A percentile compares a stretch with the other conserved stretches of the same genome.
Evolutionary conservation across 1,139 yeast species (phyloP).

Genomic region (Yamadazyma trypodendri): DNA sequence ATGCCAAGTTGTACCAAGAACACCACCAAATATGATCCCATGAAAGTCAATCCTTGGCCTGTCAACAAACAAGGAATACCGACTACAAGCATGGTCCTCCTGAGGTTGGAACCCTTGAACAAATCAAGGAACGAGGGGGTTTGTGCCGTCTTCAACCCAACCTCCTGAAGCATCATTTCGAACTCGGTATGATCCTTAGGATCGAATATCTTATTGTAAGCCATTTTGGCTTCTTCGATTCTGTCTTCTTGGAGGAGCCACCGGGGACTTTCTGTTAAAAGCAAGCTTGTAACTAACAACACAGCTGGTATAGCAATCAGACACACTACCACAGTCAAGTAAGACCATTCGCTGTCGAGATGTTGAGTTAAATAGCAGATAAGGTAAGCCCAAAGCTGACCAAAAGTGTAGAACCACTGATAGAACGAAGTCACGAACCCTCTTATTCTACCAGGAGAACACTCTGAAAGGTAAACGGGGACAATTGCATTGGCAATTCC

Average conservation of each 20-base stretch:
- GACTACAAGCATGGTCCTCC: neutral
- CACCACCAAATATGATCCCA: neutral
- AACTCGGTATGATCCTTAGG: neutral
- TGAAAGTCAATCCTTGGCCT: neutral
- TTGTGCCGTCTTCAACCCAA: neutral
- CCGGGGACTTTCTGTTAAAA: conserved; percentile 33
- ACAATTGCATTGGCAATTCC: conserved; percentile 29
- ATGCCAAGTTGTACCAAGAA: neutral
- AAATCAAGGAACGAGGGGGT: neutral
- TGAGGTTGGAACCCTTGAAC: neutral
- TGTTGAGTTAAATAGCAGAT: conserved; percentile 35
- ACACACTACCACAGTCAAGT: neutral
- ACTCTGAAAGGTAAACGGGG: conserved; percentile 47
- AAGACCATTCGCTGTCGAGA: conserved; percentile 25
- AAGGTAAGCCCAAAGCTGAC: conserved; percentile 46
- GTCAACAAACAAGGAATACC: neutral
- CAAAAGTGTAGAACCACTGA: conserved; percentile 49
- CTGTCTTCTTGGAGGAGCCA: conserved; percentile 33
- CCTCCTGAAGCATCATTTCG: neutral
- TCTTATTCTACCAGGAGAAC: conserved; percentile 44
- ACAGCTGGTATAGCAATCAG: conserved; percentile 23
- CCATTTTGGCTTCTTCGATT: conserved; percentile 24
- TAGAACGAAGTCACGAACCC: conserved; percentile 44
- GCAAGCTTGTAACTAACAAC: conserved; percentile 28
- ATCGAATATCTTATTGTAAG: neutral